Conservation (phyloP, 352 stramenopile species). For the Phytophthora syringae region DNA sequence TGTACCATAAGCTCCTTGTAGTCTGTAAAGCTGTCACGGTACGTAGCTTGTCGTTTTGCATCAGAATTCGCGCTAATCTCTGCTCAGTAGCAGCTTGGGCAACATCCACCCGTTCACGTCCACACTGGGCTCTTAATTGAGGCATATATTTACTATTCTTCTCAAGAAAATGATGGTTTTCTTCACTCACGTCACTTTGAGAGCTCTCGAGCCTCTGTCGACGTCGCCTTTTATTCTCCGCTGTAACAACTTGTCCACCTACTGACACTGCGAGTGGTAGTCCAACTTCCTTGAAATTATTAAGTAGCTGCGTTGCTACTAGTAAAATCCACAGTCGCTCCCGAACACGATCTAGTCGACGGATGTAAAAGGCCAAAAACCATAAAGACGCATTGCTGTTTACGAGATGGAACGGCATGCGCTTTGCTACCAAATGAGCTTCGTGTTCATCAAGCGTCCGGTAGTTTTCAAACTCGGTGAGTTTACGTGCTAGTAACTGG, state of each 20-base stretch:
- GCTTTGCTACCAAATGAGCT: constrained; percentile 72
- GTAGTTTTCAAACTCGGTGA: constrained; percentile 79
- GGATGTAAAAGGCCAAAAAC: constrained; percentile 74
- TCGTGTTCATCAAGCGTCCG: constrained; percentile 68
- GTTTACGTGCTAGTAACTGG: constrained; percentile 57
- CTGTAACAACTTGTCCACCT: constrained; percentile 46
- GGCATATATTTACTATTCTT: constrained; percentile 11
- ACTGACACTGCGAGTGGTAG: constrained; percentile 64
- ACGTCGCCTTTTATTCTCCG: constrained; percentile 49
- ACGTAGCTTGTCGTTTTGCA: constrained; percentile 66
- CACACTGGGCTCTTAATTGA: constrained; percentile 11
- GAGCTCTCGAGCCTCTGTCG: constrained; percentile 26
- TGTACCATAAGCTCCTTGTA: constrained; percentile 90
- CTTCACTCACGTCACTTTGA: constrained; percentile 15
- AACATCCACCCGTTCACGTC: constrained; percentile 27
- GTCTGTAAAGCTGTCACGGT: constrained; percentile 71
- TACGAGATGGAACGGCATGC: constrained; percentile 80
- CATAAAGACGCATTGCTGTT: constrained; percentile 78
- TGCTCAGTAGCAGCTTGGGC: constrained; percentile 37
- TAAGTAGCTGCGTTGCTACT: constrained; percentile 63
- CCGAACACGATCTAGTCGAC: constrained; percentile 57
- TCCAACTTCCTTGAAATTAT: constrained; percentile 76
- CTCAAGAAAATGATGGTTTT: not conserved
- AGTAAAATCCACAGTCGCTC: constrained; percentile 75
- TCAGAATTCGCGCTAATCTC: constrained; percentile 54